Percentiles rank a stretch among this genome's conserved stretches.
Conservation (phyloP, 176 grass and related monocot species). For the Aegilops sharonensis region DNA sequence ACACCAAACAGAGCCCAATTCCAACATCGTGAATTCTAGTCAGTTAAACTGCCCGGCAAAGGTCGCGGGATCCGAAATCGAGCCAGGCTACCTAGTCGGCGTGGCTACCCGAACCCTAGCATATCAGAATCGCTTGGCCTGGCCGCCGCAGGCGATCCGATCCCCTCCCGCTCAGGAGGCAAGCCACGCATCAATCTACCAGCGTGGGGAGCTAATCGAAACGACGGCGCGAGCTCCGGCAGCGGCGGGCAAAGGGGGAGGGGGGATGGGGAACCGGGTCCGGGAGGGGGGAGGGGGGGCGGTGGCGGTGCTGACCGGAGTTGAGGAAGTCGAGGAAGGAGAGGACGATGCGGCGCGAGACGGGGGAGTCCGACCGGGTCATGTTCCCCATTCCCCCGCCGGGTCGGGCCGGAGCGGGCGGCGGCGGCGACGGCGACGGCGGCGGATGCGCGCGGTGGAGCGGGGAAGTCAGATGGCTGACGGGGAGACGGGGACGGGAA, state of each 20-base stretch:
- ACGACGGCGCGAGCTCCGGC: no score
- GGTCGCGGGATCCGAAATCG: neutral
- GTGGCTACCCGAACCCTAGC: neutral
- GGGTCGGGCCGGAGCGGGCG: neutral
- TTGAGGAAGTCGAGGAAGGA: slow-evolving; percentile 81
- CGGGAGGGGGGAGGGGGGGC: neutral
- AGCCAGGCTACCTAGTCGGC: neutral
- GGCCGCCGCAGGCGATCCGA: neutral
- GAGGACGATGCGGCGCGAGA: slow-evolving; percentile 61
- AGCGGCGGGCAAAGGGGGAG: neutral
- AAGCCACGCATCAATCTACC: neutral
- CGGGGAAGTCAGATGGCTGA: neutral
- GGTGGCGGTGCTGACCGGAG: slow-evolving; percentile 48
- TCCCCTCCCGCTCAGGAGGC: neutral
- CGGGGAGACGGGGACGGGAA: neutral
- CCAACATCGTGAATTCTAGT: neutral
- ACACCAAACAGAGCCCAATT: neutral
- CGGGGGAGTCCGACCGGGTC: slow-evolving; percentile 62
- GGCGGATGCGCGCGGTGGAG: neutral
- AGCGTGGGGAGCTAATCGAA: neutral
- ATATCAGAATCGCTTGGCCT: neutral
- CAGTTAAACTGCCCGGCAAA: neutral
- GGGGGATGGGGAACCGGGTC: neutral
- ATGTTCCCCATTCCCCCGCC: slow-evolving; percentile 41
- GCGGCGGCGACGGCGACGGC: neutral